These are phyloP conservation scores for Aureobasidium sp. DNA, from an alignment of 2,329 filamentous ascomycete species.

Conservation along the genomic window DNA sequence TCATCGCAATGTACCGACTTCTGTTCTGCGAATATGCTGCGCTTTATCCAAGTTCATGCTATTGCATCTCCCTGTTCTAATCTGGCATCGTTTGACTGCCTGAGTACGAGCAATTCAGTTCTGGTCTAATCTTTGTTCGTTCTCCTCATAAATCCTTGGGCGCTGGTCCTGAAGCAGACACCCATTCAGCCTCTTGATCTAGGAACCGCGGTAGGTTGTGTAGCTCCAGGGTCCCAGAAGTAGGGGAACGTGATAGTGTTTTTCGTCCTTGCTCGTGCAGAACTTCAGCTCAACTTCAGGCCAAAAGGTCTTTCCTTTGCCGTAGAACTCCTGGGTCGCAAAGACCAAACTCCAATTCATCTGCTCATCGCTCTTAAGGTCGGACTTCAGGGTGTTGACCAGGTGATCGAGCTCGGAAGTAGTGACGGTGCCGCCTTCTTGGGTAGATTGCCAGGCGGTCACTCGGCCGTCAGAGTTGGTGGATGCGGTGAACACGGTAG, in stretches of 20 bases:
- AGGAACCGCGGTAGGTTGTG: slow-evolving; percentile 74
- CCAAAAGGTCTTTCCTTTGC: slow-evolving; percentile 50
- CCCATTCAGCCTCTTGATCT: slow-evolving; percentile 20
- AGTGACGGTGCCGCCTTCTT: slow-evolving; percentile 22
- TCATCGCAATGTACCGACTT: background rate
- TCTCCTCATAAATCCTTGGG: background rate
- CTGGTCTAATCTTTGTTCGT: background rate
- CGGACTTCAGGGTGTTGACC: slow-evolving; percentile 29
- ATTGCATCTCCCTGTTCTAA: background rate
- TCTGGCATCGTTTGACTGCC: background rate
- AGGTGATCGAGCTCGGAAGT: slow-evolving; percentile 34
- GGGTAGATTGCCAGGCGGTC: slow-evolving; percentile 54
- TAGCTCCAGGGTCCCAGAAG: slow-evolving; percentile 73
- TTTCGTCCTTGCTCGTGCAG: slow-evolving; percentile 37
- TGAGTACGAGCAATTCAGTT: too few relatives aligned
- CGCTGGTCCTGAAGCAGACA: background rate
- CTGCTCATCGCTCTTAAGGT: slow-evolving; percentile 30
- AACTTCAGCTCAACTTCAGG: slow-evolving; percentile 52
- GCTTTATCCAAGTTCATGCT: background rate
- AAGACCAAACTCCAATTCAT: slow-evolving; percentile 64
- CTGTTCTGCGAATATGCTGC: background rate
- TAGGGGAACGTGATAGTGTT: slow-evolving; percentile 75
- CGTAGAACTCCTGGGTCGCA: slow-evolving; percentile 66
- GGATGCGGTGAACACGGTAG: slow-evolving; percentile 51
- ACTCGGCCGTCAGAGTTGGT: slow-evolving; percentile 75